Base-by-base conservation (phyloP, 305 asterid species). In the Fraxinus sp. region DNA sequence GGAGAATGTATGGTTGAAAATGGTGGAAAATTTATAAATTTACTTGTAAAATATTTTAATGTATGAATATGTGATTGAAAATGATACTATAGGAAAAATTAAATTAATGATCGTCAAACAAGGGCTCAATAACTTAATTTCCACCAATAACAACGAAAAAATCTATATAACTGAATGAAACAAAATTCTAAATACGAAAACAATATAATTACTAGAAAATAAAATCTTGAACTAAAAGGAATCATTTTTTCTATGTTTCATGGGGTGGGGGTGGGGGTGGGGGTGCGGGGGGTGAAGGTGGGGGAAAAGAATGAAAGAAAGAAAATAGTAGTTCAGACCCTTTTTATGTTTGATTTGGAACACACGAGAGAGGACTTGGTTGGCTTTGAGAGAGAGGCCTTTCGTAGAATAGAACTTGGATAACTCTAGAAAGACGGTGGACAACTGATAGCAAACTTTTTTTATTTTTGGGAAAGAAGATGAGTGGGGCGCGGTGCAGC, bases 321-420 rank as follows among this genome's bases (percentile, higher is more conserved):
- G 46, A 9, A 8, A 39, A 7, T 73, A 7, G 72, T 73, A 7
- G 72, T 33, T n/a, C n/a, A 35, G 7, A 91, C 97, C 91, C 87
- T 89, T 88, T 44, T 78, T 78, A 68, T 82, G 91, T 74, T 89
- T 91, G 89, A 91, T 44, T 85, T 84, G 89, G 78, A 91, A 74
- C 6, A 97, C 94, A 8, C 91, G 91, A 16, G 91, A 81, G 82
- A 83, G 86, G 78, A 88, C 70, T 73, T 91, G 85, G 83, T 91
- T 95, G 79, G 96, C 93, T 80, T 77, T 88, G 49, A 92, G 87
- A 81, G 96, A 91, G 83, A 91, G 78, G 0, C 98, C 95, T 80
- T 83, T 82, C 55, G 89, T 71, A 14, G 90, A 85, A 81, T 91
- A 94, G 62, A 91, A 92, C 77, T 88, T 90, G 3, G 95, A 87